Evolutionary conservation across 164 flowering plant genomes (phyloP), one percentile per base, ranked within the genome.

Genomic region (Protea cynaroides): DNA sequence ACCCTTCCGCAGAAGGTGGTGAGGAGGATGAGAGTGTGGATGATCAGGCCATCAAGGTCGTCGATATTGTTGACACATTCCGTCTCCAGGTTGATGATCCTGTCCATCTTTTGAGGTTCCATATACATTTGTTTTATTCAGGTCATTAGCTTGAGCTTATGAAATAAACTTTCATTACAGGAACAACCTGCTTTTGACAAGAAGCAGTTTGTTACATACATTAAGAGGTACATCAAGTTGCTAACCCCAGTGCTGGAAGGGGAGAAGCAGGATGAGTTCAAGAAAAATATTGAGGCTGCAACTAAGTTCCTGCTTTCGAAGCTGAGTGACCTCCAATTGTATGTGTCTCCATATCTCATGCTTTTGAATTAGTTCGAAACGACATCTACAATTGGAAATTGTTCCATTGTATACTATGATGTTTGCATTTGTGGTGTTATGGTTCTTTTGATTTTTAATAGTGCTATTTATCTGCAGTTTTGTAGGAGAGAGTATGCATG

Each of bases 111-210:
- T 15, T 7, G 10, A 19, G 12, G 6, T 8, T 25, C 23, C n/a
- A n/a, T n/a, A n/a, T n/a, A 10, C 13, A 62, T 37, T 13, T 22
- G 8, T 40, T 13, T 52, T 58, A 0, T 60, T 49, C 19, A 14
- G 18, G 22, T 12, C 4, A 29, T 29, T 29, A 29, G 34, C 2
- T 0, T 15, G 1, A 15, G 25, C 44, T 59, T 9, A 25, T 37
- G 5, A 25, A 9, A 21, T 22, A 25, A 24, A 4, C n/a, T 25
- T 0, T 25, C 6, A 34, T 51, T 71, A 14, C 76, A 92, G 98
- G 98, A 92, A 69, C 96, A 89, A 88, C 96, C 96, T 65, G 9
- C 98, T 59, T 90, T 81, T 77, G 92, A 89, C 74, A 92, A 88
- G 82, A 87, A 86, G 75, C 84, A 74, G 47, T 92, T 92, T 58